Evolutionary conservation across 257 asterid genomes (phyloP).

Genomic region (Solanum pinnatisectum): DNA sequence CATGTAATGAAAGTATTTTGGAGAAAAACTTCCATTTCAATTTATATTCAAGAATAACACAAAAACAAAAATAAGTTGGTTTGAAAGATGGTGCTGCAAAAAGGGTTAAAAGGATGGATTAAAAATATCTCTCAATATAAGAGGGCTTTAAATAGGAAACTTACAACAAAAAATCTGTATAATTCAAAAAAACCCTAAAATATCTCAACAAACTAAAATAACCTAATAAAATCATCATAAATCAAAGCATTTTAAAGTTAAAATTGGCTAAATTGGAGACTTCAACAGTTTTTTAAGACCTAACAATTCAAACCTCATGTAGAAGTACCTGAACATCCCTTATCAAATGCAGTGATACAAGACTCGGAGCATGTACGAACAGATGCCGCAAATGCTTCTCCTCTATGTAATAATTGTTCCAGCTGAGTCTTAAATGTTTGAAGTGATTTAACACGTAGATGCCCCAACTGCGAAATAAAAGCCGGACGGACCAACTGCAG

Average conservation of each 20-base stretch:
- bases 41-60: neutral
- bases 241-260: neutral
- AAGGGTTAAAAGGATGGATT: neutral
- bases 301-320: neutral
- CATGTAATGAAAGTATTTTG: neutral
- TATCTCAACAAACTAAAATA: neutral
- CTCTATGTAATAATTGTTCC: slow-evolving; percentile 25
- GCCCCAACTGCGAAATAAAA: slow-evolving; percentile 40
- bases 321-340: slow-evolving; percentile 44
- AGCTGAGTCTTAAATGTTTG: slow-evolving; percentile 28
- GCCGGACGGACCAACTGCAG: slow-evolving; percentile 46
- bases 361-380: slow-evolving; percentile 30
- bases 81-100: neutral
- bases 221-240: neutral
- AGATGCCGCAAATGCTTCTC: slow-evolving; percentile 46
- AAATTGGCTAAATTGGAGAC: neutral
- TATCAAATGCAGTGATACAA: slow-evolving; percentile 36
- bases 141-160: neutral
- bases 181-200: neutral
- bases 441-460: slow-evolving; percentile 30
- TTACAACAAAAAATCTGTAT: neutral
- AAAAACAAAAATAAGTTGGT: neutral
- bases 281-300: neutral
- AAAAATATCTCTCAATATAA: neutral
- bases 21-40: neutral